Percentiles rank a stretch among this genome's conserved stretches.
Conservation (phyloP, 2,329 filamentous ascomycete genomes). For the Nectriaceae sp. region DNA sequence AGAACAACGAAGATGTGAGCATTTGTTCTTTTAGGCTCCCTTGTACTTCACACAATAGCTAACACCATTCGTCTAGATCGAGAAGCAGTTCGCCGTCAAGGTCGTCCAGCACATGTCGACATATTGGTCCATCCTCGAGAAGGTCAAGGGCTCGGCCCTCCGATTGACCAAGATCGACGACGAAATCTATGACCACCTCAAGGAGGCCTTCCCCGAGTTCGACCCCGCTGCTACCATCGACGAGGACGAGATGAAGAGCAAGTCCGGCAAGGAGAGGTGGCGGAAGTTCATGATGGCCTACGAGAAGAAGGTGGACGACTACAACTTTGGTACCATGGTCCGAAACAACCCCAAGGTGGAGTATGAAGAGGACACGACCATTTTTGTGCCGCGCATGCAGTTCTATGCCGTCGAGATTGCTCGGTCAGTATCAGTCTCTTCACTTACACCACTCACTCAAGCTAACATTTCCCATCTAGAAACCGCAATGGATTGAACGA, state of each 20-base stretch:
- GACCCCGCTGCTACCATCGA: slow-evolving; percentile 78
- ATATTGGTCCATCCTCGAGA: slow-evolving; percentile 95
- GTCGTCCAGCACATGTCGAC: slow-evolving; percentile 95
- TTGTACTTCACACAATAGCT: slow-evolving; percentile 6
- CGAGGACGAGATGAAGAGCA: slow-evolving; percentile 98
- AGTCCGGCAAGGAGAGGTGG: slow-evolving; percentile 91
- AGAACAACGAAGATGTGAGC: slow-evolving; percentile 59
- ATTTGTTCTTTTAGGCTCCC: slow-evolving; percentile 7
- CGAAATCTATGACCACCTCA: slow-evolving; percentile 89
- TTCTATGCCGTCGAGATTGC: slow-evolving; percentile 58
- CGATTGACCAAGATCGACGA: slow-evolving; percentile 93
- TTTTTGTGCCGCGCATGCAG: slow-evolving; percentile 70
- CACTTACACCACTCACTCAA: neutral
- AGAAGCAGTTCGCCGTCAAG: slow-evolving; percentile 99
- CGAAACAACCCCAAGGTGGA: slow-evolving; percentile 76
- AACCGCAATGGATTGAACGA: slow-evolving; percentile 91
- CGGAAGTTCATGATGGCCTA: slow-evolving; percentile 91
- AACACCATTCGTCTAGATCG: slow-evolving; percentile 64
- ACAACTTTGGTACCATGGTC: slow-evolving; percentile 96
- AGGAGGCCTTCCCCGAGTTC: slow-evolving; percentile 87
- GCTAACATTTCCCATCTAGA: slow-evolving; percentile 52
- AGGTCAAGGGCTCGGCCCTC: slow-evolving; percentile 82
- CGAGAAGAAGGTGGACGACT: slow-evolving; percentile 94
- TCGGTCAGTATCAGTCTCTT: slow-evolving; percentile 29
- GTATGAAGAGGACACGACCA: slow-evolving; percentile 86